Evolutionary conservation across 805 yeast species (phyloP).

Genomic region (Yarrowia osloensis): DNA sequence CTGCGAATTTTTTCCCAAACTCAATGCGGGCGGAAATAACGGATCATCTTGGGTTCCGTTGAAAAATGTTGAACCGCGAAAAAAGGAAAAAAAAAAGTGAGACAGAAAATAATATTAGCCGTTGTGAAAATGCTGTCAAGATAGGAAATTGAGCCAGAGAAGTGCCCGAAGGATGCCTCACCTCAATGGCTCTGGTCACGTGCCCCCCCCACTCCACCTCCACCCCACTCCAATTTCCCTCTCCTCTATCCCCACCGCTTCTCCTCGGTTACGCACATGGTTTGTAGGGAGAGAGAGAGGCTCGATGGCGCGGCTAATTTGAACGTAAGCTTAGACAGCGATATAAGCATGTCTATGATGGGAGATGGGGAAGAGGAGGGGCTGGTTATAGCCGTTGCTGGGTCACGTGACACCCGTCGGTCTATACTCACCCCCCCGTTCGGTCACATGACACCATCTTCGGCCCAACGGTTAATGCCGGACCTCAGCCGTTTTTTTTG

Average conservation of each 20-base stretch:
- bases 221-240: too few relatives aligned
- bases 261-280: neutral
- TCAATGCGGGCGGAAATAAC: neutral
- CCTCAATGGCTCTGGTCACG: too few relatives aligned
- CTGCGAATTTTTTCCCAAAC: neutral
- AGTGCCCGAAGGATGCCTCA: too few relatives aligned
- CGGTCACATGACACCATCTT: neutral
- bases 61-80: neutral
- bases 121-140: too few relatives aligned
- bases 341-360: neutral
- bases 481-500: conserved; percentile 13
- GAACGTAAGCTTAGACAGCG: neutral
- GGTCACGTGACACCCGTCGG: neutral
- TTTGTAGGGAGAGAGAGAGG: neutral
- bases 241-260: neutral
- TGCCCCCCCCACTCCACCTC: too few relatives aligned
- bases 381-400: too few relatives aligned
- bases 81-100: neutral
- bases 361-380: neutral
- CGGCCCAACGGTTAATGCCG: conserved; percentile 14
- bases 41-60: neutral
- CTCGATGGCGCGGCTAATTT: conserved; percentile 7
- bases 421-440: neutral
- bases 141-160: too few relatives aligned
- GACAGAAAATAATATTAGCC: too few relatives aligned